Evolutionary conservation across 495 filamentous ascomycete genomes (phyloP).

Genomic region (Daldinia concentrica): DNA sequence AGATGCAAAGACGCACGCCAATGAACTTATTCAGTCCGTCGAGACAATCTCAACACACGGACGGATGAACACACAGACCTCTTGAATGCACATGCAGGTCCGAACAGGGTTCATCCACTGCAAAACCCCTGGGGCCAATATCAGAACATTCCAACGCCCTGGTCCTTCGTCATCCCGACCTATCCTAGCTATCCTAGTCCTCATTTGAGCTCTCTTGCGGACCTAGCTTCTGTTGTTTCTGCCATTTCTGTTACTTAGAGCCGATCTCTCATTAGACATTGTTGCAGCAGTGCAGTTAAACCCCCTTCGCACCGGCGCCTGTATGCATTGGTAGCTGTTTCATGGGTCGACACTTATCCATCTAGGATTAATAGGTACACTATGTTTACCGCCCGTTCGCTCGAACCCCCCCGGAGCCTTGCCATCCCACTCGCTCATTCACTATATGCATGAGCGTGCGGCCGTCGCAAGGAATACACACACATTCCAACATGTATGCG

Average conservation of each 20-base stretch:
- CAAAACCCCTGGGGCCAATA: conserved; percentile 31
- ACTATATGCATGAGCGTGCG: conserved; percentile 31
- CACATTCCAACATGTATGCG: conserved; percentile 33
- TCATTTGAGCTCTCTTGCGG: conserved; percentile 29
- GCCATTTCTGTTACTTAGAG: conserved; percentile 25
- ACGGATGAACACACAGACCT: conserved; percentile 35
- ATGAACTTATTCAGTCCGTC: conserved; percentile 17
- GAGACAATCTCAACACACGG: conserved; percentile 40
- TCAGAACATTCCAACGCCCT: conserved; percentile 40
- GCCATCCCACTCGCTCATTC: conserved; percentile 28
- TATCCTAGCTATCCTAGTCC: conserved; percentile 22
- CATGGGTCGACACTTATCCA: conserved; percentile 29
- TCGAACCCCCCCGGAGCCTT: conserved; percentile 16
- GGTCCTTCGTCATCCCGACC: conserved; percentile 41
- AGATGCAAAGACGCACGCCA: conserved; percentile 7
- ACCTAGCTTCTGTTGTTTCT: conserved; percentile 34
- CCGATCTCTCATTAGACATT: conserved; percentile 42
- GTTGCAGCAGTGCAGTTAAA: conserved; percentile 27
- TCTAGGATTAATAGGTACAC: not conserved
- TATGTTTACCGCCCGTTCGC: conserved; percentile 40
- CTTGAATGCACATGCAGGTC: conserved; percentile 39
- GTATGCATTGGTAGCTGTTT: conserved; percentile 37
- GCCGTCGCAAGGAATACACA: conserved; percentile 22
- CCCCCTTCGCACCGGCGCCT: conserved; percentile 28
- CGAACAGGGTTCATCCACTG: conserved; percentile 30